A percentile compares a stretch with the other conserved stretches of the same genome.
Conservation (phyloP, 208 protist genomes). For the Crithidia acanthocephali region DNA sequence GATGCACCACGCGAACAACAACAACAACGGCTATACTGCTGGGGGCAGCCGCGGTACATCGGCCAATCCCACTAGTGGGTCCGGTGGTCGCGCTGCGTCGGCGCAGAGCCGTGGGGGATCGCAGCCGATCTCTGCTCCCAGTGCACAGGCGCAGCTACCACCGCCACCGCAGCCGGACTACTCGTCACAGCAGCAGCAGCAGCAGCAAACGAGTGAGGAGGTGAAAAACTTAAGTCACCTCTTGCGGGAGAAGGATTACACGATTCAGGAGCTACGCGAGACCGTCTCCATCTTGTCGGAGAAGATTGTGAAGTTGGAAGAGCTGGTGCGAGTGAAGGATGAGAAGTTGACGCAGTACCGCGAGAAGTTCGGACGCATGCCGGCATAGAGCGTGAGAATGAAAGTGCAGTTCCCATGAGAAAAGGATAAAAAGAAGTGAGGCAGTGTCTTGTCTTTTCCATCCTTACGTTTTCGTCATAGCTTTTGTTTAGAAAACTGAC, state of each 20-base stretch:
- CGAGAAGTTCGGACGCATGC: constrained; percentile 59
- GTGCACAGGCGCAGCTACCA: not conserved
- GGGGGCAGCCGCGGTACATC: constrained; percentile 13
- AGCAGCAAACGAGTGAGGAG: constrained; percentile 18
- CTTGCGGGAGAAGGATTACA: constrained; percentile 91
- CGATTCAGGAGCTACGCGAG: constrained; percentile 91
- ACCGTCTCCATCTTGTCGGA: constrained; percentile 90
- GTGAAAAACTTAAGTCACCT: constrained; percentile 47
- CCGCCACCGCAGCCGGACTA: constrained; percentile 6
- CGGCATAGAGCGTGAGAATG: constrained; percentile 3
- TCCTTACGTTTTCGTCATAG: too few relatives aligned
- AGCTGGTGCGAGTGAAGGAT: constrained; percentile 96
- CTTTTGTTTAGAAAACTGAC: too few relatives aligned
- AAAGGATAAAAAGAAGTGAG: constrained; percentile 8
- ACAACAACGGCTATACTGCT: too few relatives aligned
- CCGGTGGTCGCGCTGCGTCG: not conserved
- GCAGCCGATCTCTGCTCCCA: not conserved
- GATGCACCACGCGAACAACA: not conserved
- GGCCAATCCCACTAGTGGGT: not conserved
- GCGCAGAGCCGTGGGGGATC: not conserved
- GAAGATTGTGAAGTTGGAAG: constrained; percentile 96
- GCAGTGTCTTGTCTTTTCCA: too few relatives aligned
- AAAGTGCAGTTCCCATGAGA: too few relatives aligned
- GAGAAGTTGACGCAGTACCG: constrained; percentile 90
- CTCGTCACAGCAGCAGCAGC: too few relatives aligned